phyloP scores from a whole-genome alignment of 495 filamentous ascomycete genomes.

The Neurospora sp. region DNA sequence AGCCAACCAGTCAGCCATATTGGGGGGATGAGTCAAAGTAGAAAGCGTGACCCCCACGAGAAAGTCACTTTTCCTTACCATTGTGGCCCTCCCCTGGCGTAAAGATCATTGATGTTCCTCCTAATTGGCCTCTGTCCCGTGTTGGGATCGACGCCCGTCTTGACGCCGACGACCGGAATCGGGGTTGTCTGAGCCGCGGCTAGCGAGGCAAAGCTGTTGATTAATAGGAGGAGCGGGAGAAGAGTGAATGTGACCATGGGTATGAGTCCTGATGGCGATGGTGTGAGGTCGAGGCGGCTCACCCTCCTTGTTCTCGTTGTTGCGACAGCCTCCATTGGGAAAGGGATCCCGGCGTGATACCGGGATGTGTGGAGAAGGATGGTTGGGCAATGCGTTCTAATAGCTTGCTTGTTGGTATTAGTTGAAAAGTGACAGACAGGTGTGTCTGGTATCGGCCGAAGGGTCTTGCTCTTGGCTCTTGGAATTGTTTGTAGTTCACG shows the following conservation, averaged over 20 bases:
- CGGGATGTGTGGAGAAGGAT: neutral
- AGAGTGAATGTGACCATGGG: neutral
- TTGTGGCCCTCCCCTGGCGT: constrained; percentile 25
- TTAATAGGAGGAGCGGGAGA: neutral
- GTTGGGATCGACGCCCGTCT: constrained; percentile 23
- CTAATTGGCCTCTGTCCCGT: constrained; percentile 26
- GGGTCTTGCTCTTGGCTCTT: neutral
- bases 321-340: neutral
- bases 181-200: constrained; percentile 3
- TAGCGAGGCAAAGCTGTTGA: neutral
- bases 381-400: neutral
- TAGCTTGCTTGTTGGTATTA: neutral
- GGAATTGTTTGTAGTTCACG: neutral
- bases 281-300: neutral
- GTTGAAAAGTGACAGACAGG: neutral
- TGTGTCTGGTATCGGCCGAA: neutral
- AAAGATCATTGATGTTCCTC: constrained; percentile 29
- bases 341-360: neutral
- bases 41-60: neutral
- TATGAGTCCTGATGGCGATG: neutral
- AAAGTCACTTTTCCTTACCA: constrained; percentile 18
- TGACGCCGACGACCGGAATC: constrained; percentile 26
- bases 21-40: neutral
- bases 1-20: neutral
- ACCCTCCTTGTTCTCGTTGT: neutral